phyloP scores from a whole-genome alignment of 148 eudicot genomes.

The Rhododendron mucronatum region DNA sequence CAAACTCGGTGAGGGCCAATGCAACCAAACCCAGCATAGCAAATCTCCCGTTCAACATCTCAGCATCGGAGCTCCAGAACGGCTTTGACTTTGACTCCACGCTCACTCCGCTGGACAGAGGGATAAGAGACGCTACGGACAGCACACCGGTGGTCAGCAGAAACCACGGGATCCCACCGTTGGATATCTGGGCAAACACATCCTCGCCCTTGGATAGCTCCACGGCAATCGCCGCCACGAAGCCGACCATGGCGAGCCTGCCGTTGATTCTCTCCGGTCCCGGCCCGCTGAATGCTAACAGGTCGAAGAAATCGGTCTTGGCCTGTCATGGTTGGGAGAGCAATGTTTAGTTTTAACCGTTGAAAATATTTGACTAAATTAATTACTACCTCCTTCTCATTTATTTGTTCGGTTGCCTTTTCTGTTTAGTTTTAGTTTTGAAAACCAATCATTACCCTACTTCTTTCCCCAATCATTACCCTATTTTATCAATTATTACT shows the following conservation, averaged over 20 bases:
- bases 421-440: too few relatives aligned
- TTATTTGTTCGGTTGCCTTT: too few relatives aligned
- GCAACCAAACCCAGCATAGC: slow-evolving; percentile 90
- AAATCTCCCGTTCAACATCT: slow-evolving; percentile 74
- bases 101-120: slow-evolving; percentile 52
- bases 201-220: slow-evolving; percentile 62
- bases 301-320: slow-evolving; percentile 55
- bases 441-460: too few relatives aligned
- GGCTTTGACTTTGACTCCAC: slow-evolving; percentile 38
- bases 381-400: too few relatives aligned
- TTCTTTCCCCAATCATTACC: too few relatives aligned
- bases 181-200: slow-evolving; percentile 50
- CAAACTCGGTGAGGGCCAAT: slow-evolving; percentile 50
- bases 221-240: slow-evolving; percentile 62
- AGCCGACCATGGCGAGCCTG: slow-evolving; percentile 86
- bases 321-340: slow-evolving; percentile 21
- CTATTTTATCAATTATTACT: too few relatives aligned
- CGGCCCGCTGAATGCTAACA: slow-evolving; percentile 79
- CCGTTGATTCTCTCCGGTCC: slow-evolving; percentile 94
- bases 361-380: too few relatives aligned
- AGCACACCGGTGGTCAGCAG: slow-evolving; percentile 50
- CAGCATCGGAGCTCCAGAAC: slow-evolving; percentile 66
- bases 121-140: slow-evolving; percentile 58
- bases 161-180: slow-evolving; percentile 73
- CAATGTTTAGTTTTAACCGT: not conserved